Percentiles rank a stretch among this genome's conserved stretches.
Conservation (phyloP, 2,329 filamentous ascomycete genomes). For the Teratosphaeria destructans region DNA sequence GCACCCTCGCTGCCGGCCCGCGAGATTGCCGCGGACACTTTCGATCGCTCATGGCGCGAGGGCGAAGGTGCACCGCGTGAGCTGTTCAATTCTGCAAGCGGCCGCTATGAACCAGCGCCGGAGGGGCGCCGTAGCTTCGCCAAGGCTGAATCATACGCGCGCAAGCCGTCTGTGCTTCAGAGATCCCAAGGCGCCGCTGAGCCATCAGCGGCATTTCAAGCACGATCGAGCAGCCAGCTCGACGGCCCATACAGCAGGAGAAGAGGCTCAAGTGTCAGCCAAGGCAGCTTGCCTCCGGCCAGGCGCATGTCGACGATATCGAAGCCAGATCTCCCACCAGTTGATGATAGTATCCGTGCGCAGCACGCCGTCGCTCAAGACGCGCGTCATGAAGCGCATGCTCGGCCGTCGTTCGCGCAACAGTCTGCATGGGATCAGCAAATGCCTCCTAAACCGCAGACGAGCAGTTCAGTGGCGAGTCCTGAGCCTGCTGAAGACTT, state of each 20-base stretch:
- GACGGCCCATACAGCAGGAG: slow-evolving; percentile 58
- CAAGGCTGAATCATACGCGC: slow-evolving; percentile 55
- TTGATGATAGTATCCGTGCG: slow-evolving; percentile 20
- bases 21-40: slow-evolving; percentile 90
- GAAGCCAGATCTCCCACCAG: slow-evolving; percentile 30
- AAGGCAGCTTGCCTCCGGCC: slow-evolving; percentile 62
- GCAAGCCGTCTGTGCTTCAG: slow-evolving; percentile 71
- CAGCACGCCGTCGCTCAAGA: slow-evolving; percentile 22
- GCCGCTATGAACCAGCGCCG: slow-evolving; percentile 77
- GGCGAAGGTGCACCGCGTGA: slow-evolving; percentile 56
- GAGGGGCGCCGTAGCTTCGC: slow-evolving; percentile 61
- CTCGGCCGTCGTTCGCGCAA: slow-evolving; percentile 16
- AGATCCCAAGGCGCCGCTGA: slow-evolving; percentile 61
- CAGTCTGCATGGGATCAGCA: slow-evolving; percentile 25
- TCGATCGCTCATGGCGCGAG: slow-evolving; percentile 77
- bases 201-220: slow-evolving; percentile 78
- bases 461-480: neutral
- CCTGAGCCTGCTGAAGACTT: slow-evolving; percentile 37
- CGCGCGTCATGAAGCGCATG: slow-evolving; percentile 23
- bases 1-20: slow-evolving; percentile 49
- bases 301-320: slow-evolving; percentile 49
- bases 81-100: slow-evolving; percentile 89
- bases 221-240: slow-evolving; percentile 56
- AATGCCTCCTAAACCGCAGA: slow-evolving; percentile 17
- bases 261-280: slow-evolving; percentile 82